Evolutionary conservation across 1,139 yeast species (phyloP), one percentile per base, ranked within the genome.

Genomic region (Hyphopichia buzzinii): DNA sequence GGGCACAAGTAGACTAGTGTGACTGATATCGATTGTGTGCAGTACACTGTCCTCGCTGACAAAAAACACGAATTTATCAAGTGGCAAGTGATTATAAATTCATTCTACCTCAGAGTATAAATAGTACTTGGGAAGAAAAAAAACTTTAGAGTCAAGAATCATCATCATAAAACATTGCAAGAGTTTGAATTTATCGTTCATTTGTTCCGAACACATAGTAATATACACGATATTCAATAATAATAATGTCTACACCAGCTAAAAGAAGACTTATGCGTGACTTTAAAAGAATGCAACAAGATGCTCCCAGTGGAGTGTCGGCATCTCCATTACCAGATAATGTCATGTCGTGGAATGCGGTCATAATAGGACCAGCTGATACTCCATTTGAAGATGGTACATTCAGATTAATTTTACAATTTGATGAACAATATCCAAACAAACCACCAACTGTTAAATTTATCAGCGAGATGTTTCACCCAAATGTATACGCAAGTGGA

Each of bases 361-460:
- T 92, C 42, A 92, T 92, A 42, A 90, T 92, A 42, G 99, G 99
- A 0, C 99, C 99, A 1, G 82, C 92, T 24, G 97, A 90, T 44
- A 92, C 99, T 1, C 97, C 98, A 3, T 92, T 88, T 56, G 98
- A 92, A 61, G 99, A 92, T 55, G 99, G 99, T 13, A 92, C 98
- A 0, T 94, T 92, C 65, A 76, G 95, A 39, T 73, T 92, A 41
- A 74, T 82, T 38, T 66, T 94, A 47, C 94, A 87, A 52, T 92
- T 92, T 59, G 97, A 90, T 57, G 99, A 92, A 64, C 97, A 89
- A 56, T 92, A 92, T 54, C 99, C 99, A 4, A 90, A 90, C 54
- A 92, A 92, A 56, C 97, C 98, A 12, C 98, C 99, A 3, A 71
- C 77, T 36, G 98, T 94, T 34, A 84, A 87, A 55, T 92, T 92